Conservation (phyloP, 1,284 basidiomycete genomes). For the Jaminaea rosea region DNA sequence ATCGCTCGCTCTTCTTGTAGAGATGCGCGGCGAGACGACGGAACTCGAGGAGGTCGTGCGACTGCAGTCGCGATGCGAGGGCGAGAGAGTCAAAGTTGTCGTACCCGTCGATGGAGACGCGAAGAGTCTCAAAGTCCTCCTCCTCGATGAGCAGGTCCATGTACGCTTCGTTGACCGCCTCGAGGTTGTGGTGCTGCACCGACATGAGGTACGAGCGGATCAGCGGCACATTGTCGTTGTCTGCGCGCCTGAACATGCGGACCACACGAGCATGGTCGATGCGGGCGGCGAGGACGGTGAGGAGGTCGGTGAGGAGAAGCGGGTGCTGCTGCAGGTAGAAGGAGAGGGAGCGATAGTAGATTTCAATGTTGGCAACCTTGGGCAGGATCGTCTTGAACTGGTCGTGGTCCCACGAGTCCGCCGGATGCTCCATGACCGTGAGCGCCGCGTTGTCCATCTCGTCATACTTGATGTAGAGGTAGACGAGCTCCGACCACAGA, state of each 20-base stretch:
- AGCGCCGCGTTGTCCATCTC: conserved; percentile 91
- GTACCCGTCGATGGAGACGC: conserved; percentile 91
- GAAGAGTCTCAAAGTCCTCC: conserved; percentile 92
- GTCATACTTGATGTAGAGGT: conserved; percentile 96
- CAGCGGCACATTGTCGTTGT: conserved; percentile 89
- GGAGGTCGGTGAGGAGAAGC: conserved; percentile 79
- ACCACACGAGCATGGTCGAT: conserved; percentile 93
- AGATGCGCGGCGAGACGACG: conserved; percentile 77
- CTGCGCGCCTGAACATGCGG: conserved; percentile 70
- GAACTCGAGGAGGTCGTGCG: conserved; percentile 90
- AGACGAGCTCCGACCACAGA: conserved; percentile 95
- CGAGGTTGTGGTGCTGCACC: conserved; percentile 88
- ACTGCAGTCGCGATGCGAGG: conserved; percentile 76
- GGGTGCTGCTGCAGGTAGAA: conserved; percentile 81
- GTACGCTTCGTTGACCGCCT: conserved; percentile 94
- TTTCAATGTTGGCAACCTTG: conserved; percentile 87
- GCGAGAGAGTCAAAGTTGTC: conserved; percentile 93
- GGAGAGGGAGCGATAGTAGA: conserved; percentile 69
- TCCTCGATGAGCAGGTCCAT: conserved; percentile 95
- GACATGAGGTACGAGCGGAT: conserved; percentile 93
- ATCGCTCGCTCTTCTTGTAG: conserved; percentile 91
- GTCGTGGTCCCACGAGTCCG: conserved; percentile 97
- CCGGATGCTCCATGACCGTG: conserved; percentile 93
- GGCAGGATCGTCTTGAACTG: conserved; percentile 60
- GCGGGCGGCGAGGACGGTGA: conserved; percentile 81